Evolutionary conservation across 2,329 filamentous ascomycete species (phyloP).

Genomic region (Fusarium chuoi): DNA sequence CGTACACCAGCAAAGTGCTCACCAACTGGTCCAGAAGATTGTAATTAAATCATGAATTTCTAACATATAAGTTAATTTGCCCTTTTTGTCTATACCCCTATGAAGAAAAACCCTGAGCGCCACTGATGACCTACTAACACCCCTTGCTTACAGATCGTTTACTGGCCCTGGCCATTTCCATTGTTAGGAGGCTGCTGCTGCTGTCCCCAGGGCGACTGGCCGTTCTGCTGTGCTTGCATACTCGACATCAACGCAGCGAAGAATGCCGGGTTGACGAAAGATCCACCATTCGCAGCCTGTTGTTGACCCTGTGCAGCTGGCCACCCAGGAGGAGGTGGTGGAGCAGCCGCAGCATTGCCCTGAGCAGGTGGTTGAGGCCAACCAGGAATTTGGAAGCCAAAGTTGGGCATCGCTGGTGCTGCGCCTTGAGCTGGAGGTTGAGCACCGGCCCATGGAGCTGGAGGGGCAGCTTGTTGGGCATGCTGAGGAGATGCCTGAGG

Average conservation of each 20-base stretch:
- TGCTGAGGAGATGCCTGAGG: slow-evolving; percentile 45
- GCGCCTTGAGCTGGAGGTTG: slow-evolving; percentile 30
- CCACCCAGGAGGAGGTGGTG: slow-evolving; percentile 55
- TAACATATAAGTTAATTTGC: neutral
- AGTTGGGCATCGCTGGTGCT: slow-evolving; percentile 46
- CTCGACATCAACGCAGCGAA: slow-evolving; percentile 61
- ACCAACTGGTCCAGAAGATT: neutral
- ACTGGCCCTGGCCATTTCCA: slow-evolving; percentile 43
- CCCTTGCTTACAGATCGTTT: neutral
- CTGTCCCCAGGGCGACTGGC: slow-evolving; percentile 44
- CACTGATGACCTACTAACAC: slow-evolving; percentile 17
- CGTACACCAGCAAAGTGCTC: neutral
- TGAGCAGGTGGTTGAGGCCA: slow-evolving; percentile 52
- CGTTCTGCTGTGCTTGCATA: slow-evolving; percentile 51
- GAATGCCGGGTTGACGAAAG: slow-evolving; percentile 69
- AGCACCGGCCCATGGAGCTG: slow-evolving; percentile 26
- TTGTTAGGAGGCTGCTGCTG: slow-evolving; percentile 45
- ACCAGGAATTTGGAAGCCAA: slow-evolving; percentile 57
- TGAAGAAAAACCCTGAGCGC: slow-evolving; percentile 25
- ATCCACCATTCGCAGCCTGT: slow-evolving; percentile 48
- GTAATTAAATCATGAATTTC: slow-evolving; percentile 14
- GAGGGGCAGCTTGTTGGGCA: slow-evolving; percentile 47
- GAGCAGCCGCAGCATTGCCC: slow-evolving; percentile 48
- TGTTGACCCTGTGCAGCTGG: slow-evolving; percentile 46
- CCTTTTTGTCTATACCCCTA: slow-evolving; percentile 36